Evolutionary conservation across 2,329 filamentous ascomycete species (phyloP), one percentile per base, ranked within the genome.

Genomic region (Thelonectria rubi): DNA sequence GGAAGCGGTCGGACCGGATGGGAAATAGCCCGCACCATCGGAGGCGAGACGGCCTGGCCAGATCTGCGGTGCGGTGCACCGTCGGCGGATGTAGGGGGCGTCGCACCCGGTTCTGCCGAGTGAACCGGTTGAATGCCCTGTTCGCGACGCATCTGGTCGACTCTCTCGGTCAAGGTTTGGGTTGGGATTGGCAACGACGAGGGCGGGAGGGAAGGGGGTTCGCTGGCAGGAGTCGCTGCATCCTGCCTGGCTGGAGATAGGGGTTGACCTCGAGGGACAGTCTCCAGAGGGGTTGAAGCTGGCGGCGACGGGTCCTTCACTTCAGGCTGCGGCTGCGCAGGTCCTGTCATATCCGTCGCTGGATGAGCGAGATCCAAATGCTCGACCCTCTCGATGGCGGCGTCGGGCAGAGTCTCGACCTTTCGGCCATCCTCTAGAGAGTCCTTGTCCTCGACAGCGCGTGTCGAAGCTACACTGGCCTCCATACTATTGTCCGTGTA

Each of bases 1-100:
- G 83, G 76, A 42, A 85, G 63, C 12, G 78, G 76, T 17, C 81
- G 79, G 4, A 75, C 74, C 9, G 85, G 84, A 56, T 86, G 84
- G 1, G 85, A 84, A n/a, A 80, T 75, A 2, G 85, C 79, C 49
- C 85, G 81, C 48, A 82, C 72, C 69, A 87, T 81, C 3, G 85
- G 84, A 34, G 85, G 84, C 11, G 84, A 84, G 17, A 79, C 74
- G 43, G 73, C 78, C 55, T 78, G 70, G 34, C 81, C 81, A 26
- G 78, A 73, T 65, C 80, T 84, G 65, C 85, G 80, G 30, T 79
- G 75, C 32, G 78, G 62, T 7, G 71, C 72, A n/a, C 76, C 76
- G 11, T 82, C 80, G 3, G 69, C 57, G 14, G 63, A 64, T 26
- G 69, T 51, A 32, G 69, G 72, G 14, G 68, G 43, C 54, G 74